A percentile compares a stretch with the other conserved stretches of the same genome.
Conservation (phyloP, 768 basidiomycete genomes). For the Dioszegia hungarica region DNA sequence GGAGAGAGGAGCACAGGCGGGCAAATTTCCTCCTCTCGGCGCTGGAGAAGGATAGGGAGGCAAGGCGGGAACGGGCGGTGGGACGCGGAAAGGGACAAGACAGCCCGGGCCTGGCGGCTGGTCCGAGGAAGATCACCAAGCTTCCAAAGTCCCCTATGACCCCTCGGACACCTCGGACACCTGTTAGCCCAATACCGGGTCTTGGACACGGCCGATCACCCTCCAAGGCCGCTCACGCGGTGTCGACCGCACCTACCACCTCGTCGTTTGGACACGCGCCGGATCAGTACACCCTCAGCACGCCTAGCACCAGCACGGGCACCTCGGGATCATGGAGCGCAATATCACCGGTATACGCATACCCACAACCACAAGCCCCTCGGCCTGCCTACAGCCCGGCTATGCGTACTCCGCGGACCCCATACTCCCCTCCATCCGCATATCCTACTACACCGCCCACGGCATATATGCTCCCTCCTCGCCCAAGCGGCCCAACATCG, state of each 20-base stretch:
- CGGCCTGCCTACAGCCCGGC: no score
- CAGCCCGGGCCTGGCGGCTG: no score
- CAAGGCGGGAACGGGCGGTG: no score
- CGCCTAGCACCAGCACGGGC: no score
- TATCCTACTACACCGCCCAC: conserved; percentile 1
- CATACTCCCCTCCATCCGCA: not conserved
- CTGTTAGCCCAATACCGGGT: no score
- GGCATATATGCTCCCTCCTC: not conserved
- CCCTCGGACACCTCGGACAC: not conserved
- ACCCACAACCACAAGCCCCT: no score
- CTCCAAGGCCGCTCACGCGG: not conserved
- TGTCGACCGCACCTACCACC: not conserved
- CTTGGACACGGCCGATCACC: not conserved
- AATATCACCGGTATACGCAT: no score
- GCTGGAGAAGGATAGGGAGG: no score
- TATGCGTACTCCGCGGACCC: not conserved
- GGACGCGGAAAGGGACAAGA: no score
- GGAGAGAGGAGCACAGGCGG: not conserved
- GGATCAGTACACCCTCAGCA: not conserved
- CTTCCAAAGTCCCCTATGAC: not conserved
- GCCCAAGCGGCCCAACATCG: no score
- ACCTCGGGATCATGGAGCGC: no score
- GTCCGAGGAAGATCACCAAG: not conserved
- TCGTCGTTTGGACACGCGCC: not conserved
- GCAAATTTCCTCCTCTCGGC: no score